A percentile compares a stretch with the other conserved stretches of the same genome.
Evolutionary conservation across 1,284 basidiomycete species (phyloP).

Genomic region (Tylopilus orsonianus): DNA sequence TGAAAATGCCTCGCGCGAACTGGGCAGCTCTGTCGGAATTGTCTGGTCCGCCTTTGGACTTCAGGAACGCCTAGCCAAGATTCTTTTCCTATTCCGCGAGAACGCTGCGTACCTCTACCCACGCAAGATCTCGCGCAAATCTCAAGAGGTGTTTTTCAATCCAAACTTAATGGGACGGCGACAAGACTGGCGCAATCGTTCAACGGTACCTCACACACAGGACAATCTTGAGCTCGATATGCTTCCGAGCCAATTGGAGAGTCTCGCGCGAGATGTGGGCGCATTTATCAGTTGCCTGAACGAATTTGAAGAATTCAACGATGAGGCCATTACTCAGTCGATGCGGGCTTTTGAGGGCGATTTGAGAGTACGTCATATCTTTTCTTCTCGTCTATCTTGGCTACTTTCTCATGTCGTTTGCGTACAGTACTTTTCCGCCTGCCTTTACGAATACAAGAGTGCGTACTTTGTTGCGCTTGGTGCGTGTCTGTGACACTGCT

Average conservation of each 20-base stretch:
- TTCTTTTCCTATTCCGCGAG: constrained; percentile 35
- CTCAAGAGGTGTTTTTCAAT: constrained; percentile 28
- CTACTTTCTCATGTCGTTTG: background rate
- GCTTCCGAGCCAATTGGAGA: constrained; percentile 39
- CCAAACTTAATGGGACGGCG: constrained; percentile 32
- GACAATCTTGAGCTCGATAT: constrained; percentile 30
- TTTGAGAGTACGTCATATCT: constrained; percentile 39
- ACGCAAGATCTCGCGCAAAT: constrained; percentile 28
- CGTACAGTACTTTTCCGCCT: constrained; percentile 31
- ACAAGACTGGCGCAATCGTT: constrained; percentile 23
- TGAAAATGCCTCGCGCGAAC: constrained; percentile 35
- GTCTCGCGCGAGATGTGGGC: constrained; percentile 47
- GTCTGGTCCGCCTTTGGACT: constrained; percentile 32
- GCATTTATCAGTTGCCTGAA: constrained; percentile 51
- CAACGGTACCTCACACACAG: constrained; percentile 15
- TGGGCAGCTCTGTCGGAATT: constrained; percentile 37
- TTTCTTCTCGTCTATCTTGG: background rate
- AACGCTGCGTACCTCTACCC: constrained; percentile 36
- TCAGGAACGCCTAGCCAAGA: constrained; percentile 34
- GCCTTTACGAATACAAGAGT: constrained; percentile 31
- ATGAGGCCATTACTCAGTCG: constrained; percentile 52
- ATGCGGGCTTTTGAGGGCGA: constrained; percentile 50
- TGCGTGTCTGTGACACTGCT: background rate
- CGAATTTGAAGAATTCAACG: constrained; percentile 56
- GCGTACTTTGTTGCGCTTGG: constrained; percentile 17